Percentiles rank a stretch among this genome's conserved stretches.
Conservation (phyloP, 2,329 filamentous ascomycete species). For the Trichoderma lentiforme region DNA sequence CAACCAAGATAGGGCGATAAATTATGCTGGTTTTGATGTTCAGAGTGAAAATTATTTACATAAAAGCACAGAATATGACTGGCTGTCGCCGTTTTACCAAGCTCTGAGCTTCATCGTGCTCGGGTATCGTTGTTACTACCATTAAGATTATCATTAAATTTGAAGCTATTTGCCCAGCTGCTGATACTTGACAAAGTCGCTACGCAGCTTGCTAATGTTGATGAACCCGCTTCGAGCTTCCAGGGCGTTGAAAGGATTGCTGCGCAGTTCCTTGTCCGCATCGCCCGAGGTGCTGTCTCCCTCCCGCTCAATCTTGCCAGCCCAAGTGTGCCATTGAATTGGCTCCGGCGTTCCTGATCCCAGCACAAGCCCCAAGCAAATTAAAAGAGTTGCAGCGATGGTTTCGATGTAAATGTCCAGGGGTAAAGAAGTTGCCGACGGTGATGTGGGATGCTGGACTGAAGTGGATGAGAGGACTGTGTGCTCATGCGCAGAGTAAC, state of each 20-base stretch:
- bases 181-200: slow-evolving; percentile 63
- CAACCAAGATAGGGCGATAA: too few species aligned
- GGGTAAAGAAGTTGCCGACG: slow-evolving; percentile 57
- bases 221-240: slow-evolving; percentile 82
- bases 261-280: slow-evolving; percentile 65
- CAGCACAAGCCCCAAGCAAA: slow-evolving; percentile 79
- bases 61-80: too few species aligned
- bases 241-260: slow-evolving; percentile 75
- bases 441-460: slow-evolving; percentile 42
- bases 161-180: slow-evolving; percentile 49
- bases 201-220: slow-evolving; percentile 78
- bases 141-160: not conserved
- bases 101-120: not conserved
- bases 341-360: slow-evolving; percentile 76
- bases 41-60: not conserved
- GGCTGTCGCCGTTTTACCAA: not conserved
- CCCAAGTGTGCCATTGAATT: slow-evolving; percentile 79
- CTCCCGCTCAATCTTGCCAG: slow-evolving; percentile 78
- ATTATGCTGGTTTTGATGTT: not conserved
- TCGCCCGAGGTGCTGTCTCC: slow-evolving; percentile 61
- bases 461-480: slow-evolving; percentile 64
- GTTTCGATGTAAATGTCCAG: slow-evolving; percentile 87
- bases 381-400: slow-evolving; percentile 71
- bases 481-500: slow-evolving; percentile 95
- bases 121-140: not conserved